Conservation (phyloP, 495 filamentous ascomycete species). For the Xylaria venustula region DNA sequence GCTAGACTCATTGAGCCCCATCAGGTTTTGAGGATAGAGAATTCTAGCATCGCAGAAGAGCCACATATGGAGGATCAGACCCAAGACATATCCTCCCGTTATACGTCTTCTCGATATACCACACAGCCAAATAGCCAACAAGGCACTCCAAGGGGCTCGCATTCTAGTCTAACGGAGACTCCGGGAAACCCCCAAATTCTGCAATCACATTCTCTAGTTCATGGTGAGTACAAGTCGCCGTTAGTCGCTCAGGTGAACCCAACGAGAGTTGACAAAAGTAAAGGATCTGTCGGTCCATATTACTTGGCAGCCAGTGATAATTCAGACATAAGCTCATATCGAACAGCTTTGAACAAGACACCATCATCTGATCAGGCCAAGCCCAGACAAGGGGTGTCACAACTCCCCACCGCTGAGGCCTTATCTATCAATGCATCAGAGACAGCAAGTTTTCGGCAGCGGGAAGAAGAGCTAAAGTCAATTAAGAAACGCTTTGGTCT, state of each 20-base stretch:
- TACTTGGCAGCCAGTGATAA: conserved; percentile 26
- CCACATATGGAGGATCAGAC: conserved; percentile 1
- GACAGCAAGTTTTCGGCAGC: conserved; percentile 23
- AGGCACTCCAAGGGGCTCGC: conserved; percentile 16
- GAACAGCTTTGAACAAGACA: conserved; percentile 23
- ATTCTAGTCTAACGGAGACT: conserved; percentile 15
- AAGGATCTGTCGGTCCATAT: conserved; percentile 20
- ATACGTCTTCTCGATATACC: conserved; percentile 27
- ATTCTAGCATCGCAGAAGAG: neutral
- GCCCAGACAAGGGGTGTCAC: neutral
- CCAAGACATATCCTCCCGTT: conserved; percentile 20
- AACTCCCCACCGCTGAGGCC: conserved; percentile 4
- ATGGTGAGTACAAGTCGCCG: conserved; percentile 16
- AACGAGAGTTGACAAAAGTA: conserved; percentile 5
- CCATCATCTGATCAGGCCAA: conserved; percentile 17
- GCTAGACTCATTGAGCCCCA: neutral
- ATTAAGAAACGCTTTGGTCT: conserved; percentile 34
- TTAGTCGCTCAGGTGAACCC: neutral
- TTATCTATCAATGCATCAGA: conserved; percentile 19
- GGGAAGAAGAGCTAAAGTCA: conserved; percentile 26
- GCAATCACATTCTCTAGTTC: conserved; percentile 12
- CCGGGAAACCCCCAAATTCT: conserved; percentile 16
- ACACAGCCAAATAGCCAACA: conserved; percentile 22
- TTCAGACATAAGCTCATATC: conserved; percentile 29
- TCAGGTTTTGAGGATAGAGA: neutral